Conservation (phyloP, 768 basidiomycete species). For the Cystofilobasidium ferigula region DNA sequence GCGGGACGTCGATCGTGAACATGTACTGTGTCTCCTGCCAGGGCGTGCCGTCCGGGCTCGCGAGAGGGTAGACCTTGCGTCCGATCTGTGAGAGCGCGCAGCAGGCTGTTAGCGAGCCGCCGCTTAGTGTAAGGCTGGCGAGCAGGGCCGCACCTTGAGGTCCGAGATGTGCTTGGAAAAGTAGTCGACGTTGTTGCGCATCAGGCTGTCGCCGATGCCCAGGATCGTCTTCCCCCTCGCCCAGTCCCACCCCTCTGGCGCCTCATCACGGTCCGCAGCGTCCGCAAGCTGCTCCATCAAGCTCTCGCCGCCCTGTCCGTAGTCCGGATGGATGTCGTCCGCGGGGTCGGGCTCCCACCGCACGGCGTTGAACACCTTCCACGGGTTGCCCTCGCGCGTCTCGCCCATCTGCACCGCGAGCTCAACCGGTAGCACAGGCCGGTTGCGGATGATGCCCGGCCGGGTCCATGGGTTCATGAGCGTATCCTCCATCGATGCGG, state of each 20-base stretch:
- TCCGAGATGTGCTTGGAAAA: constrained; percentile 11
- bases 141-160: not conserved
- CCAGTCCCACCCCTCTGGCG: constrained; percentile 14
- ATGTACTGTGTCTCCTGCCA: not conserved
- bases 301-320: constrained; percentile 7
- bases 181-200: constrained; percentile 21
- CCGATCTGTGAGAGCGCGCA: constrained; percentile 1
- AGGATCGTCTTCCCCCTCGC: constrained; percentile 23
- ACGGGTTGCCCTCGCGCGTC: not conserved
- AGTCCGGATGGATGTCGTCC: not conserved
- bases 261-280: not conserved
- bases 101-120: not conserved
- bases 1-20: constrained; percentile 10
- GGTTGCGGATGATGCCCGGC: too few relatives aligned
- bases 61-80: not conserved
- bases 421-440: too few relatives aligned
- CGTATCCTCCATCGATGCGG: too few relatives aligned
- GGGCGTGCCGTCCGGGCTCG: not conserved
- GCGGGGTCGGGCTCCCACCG: constrained; percentile 15
- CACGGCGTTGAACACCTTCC: constrained; percentile 13
- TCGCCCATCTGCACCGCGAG: too few relatives aligned
- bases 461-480: too few relatives aligned
- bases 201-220: constrained; percentile 23
- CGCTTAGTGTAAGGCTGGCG: not conserved
- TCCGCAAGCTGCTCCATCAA: constrained; percentile 16